Conservation (phyloP, 495 filamentous ascomycete genomes). For the Penicillium pulvis region DNA sequence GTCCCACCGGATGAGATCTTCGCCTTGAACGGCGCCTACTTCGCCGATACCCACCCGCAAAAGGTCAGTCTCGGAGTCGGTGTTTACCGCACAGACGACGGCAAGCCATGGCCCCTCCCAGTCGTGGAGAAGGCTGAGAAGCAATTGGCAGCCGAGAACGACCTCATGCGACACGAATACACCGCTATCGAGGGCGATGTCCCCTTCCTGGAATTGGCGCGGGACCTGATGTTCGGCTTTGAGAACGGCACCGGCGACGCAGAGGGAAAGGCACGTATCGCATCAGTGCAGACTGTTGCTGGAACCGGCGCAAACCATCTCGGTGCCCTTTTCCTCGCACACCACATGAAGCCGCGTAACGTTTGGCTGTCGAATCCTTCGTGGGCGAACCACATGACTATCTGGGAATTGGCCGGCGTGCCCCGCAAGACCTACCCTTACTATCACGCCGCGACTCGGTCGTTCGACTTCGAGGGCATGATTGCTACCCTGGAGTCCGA, state of each 20-base stretch:
- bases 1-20: slow-evolving; percentile 54
- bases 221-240: slow-evolving; percentile 52
- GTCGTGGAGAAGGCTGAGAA: slow-evolving; percentile 49
- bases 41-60: slow-evolving; percentile 41
- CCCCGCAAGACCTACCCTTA: slow-evolving; percentile 52
- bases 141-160: slow-evolving; percentile 38
- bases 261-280: slow-evolving; percentile 41
- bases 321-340: slow-evolving; percentile 80
- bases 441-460: slow-evolving; percentile 46
- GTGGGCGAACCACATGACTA: slow-evolving; percentile 53
- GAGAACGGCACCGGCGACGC: slow-evolving; percentile 31
- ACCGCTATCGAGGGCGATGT: slow-evolving; percentile 51
- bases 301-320: slow-evolving; percentile 91
- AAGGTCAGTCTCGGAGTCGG: slow-evolving; percentile 53
- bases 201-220: slow-evolving; percentile 44
- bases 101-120: slow-evolving; percentile 54
- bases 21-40: slow-evolving; percentile 46
- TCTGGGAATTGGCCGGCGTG: slow-evolving; percentile 49
- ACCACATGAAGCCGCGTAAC: slow-evolving; percentile 46
- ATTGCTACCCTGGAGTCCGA: slow-evolving; percentile 47
- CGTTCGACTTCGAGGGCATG: slow-evolving; percentile 51
- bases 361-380: slow-evolving; percentile 54
- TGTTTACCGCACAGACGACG: slow-evolving; percentile 56
- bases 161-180: slow-evolving; percentile 49
- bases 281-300: slow-evolving; percentile 74